These are phyloP conservation scores for Calvatia gigantea DNA, from an alignment of 768 basidiomycete species.

Conservation along the genomic window DNA sequence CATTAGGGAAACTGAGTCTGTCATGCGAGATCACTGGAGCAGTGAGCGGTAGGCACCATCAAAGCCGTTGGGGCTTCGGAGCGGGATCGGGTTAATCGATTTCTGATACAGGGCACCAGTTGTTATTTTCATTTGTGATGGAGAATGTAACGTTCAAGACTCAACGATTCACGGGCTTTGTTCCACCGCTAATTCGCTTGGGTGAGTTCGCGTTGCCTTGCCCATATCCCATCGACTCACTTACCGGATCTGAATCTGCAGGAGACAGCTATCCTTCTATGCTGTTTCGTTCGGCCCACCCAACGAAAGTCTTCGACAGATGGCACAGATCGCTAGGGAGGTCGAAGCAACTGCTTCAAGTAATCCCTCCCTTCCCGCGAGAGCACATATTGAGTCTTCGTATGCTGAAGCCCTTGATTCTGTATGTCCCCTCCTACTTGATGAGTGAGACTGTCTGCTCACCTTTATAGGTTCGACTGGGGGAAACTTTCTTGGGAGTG, in stretches of 20 bases:
- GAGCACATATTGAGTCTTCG: conserved; percentile 33
- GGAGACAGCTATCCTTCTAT: conserved; percentile 56
- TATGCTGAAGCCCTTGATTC: conserved; percentile 50
- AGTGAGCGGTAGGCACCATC: conserved; percentile 40
- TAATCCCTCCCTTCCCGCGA: conserved; percentile 4
- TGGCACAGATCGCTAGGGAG: conserved; percentile 48
- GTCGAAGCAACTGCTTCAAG: conserved; percentile 39
- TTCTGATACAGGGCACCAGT: conserved; percentile 41
- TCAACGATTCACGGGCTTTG: conserved; percentile 36
- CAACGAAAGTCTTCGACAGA: conserved; percentile 33
- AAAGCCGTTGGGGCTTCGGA: no score
- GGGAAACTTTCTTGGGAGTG: conserved; percentile 55
- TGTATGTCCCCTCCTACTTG: conserved; percentile 27
- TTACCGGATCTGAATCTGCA: conserved; percentile 15
- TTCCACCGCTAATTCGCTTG: conserved; percentile 36
- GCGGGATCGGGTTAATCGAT: background rate
- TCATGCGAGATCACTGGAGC: conserved; percentile 48
- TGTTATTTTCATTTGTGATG: conserved; percentile 57
- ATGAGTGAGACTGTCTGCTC: background rate
- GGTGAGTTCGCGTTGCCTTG: conserved; percentile 25
- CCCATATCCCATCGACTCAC: background rate
- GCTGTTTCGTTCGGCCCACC: conserved; percentile 51
- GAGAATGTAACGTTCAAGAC: conserved; percentile 42
- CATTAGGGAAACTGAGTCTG: conserved; percentile 26
- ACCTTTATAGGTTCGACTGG: conserved; percentile 41